A percentile compares a stretch with the other conserved stretches of the same genome.
phyloP scores from a whole-genome alignment of 768 basidiomycete species.

The Phylloporus sp. region DNA sequence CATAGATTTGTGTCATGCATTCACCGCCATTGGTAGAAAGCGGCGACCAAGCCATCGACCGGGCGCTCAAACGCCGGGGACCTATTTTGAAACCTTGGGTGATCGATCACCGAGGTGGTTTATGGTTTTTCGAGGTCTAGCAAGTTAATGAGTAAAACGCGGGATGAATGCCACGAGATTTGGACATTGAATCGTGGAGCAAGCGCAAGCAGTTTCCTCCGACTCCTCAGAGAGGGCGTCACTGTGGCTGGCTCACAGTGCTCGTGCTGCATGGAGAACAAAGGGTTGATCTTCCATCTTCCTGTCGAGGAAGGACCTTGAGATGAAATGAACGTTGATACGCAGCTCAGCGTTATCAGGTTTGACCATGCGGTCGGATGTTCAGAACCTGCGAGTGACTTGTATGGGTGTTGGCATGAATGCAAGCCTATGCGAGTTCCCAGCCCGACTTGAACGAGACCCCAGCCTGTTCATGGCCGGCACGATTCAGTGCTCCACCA shows the following conservation, averaged over 20 bases:
- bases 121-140: neutral
- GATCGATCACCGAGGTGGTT: neutral
- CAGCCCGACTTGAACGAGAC: neutral
- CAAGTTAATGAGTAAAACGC: neutral
- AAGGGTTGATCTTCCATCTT: neutral
- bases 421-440: neutral
- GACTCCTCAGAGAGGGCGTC: neutral
- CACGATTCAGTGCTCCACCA: neutral
- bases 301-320: neutral
- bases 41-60: conserved; percentile 12
- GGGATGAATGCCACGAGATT: neutral
- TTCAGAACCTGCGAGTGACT: no score
- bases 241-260: neutral
- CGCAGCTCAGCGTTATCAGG: neutral
- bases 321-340: conserved; percentile 1
- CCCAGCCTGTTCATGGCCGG: neutral
- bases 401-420: no score
- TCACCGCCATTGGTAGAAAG: neutral
- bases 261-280: neutral
- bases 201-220: neutral
- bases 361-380: neutral
- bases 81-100: neutral
- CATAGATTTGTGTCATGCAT: neutral
- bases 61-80: conserved; percentile 2
- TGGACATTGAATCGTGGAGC: neutral